A percentile compares a stretch with the other conserved stretches of the same genome.
phyloP scores from a whole-genome alignment of 208 protist species.

The Crithidia brevicula region DNA sequence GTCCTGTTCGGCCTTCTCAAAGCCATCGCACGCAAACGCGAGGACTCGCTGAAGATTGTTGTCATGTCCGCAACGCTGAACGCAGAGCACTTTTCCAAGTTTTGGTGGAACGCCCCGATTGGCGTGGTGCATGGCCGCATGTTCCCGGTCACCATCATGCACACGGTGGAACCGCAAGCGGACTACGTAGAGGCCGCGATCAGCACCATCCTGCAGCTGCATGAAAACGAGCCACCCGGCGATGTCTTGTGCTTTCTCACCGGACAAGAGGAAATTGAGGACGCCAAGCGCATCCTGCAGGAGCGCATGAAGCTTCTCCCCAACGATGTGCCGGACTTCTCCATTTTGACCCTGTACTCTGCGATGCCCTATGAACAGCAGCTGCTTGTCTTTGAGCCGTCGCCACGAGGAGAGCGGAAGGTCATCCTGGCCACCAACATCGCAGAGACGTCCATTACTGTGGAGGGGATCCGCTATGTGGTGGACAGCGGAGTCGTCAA shows the following conservation, averaged over 20 bases:
- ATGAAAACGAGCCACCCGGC: slow-evolving; percentile 95
- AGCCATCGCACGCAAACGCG: slow-evolving; percentile 65
- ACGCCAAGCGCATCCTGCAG: slow-evolving; percentile 82
- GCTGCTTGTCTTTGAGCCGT: slow-evolving; percentile 95
- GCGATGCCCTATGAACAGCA: slow-evolving; percentile 98
- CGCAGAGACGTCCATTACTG: slow-evolving; percentile 99
- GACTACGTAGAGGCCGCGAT: slow-evolving; percentile 98
- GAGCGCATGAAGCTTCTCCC: slow-evolving; percentile 80
- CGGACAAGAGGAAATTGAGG: slow-evolving; percentile 94
- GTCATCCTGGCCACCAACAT: slow-evolving; percentile 99
- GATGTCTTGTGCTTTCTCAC: slow-evolving; percentile 99
- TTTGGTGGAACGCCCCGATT: slow-evolving; percentile 95
- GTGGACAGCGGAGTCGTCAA: slow-evolving; percentile 98
- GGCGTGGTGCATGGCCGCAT: slow-evolving; percentile 89
- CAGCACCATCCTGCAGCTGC: slow-evolving; percentile 98
- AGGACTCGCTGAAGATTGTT: slow-evolving; percentile 90
- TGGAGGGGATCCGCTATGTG: slow-evolving; percentile 99
- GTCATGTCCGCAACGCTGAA: slow-evolving; percentile 98
- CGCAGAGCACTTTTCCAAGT: slow-evolving; percentile 94
- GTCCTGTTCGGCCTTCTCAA: slow-evolving; percentile 94
- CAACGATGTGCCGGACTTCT: slow-evolving; percentile 64
- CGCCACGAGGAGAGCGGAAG: slow-evolving; percentile 86
- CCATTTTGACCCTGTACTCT: slow-evolving; percentile 92
- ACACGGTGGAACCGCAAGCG: slow-evolving; percentile 93
- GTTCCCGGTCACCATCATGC: slow-evolving; percentile 93